These are phyloP conservation scores for Deinandra increscens DNA, from an alignment of 129 eudicot genomes.

Conservation along the genomic window DNA sequence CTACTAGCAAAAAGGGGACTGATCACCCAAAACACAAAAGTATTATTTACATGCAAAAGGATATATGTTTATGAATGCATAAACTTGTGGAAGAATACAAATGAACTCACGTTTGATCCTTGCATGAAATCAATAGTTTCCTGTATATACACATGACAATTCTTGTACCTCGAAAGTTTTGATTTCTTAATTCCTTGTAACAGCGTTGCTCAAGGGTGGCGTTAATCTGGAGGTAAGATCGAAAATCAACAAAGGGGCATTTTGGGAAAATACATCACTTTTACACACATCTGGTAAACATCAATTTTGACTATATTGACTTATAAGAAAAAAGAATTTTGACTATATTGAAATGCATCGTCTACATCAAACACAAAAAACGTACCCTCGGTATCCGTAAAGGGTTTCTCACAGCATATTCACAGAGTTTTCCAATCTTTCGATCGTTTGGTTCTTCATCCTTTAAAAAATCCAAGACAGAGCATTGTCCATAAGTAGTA, in stretches of 20 bases:
- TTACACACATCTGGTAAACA: constrained; percentile 4
- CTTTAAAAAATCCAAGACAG: constrained; percentile 34
- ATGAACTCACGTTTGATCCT: constrained; percentile 77
- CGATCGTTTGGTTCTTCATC: constrained; percentile 79
- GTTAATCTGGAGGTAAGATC: constrained; percentile 55
- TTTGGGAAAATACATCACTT: constrained; percentile 12
- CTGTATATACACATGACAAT: constrained; percentile 70
- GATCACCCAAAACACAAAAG: constrained; percentile 25
- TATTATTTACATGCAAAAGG: background rate
- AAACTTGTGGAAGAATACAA: background rate
- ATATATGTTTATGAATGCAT: background rate
- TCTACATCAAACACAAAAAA: constrained; percentile 13
- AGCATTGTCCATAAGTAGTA: background rate
- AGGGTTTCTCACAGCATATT: constrained; percentile 80
- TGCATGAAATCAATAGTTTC: constrained; percentile 70
- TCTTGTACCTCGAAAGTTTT: constrained; percentile 57
- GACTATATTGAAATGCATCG: background rate
- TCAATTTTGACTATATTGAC: constrained; percentile 1
- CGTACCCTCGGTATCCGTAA: constrained; percentile 76
- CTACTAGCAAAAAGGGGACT: constrained; percentile 84
- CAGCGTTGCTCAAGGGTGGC: constrained; percentile 72
- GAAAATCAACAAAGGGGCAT: constrained; percentile 9
- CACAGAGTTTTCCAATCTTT: constrained; percentile 67
- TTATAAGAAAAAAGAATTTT: background rate
- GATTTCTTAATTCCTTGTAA: constrained; percentile 71